Base-by-base conservation (phyloP, 192 early-diverging fungal genomes). In the Haplosporangium gracile region DNA sequence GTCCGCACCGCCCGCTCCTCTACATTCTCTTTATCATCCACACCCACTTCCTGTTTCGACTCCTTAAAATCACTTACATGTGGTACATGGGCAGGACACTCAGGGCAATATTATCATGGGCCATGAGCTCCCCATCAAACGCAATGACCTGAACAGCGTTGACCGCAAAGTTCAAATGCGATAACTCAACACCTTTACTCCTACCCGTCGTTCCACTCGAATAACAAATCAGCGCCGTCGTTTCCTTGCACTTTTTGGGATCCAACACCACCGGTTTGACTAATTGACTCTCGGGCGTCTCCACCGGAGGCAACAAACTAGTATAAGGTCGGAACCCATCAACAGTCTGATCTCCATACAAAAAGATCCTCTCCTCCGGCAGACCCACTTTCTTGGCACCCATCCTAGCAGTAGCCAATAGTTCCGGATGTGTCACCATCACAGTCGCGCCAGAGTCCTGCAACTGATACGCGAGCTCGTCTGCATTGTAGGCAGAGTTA, bases 161-260 rank as follows among this genome's bases (percentile, higher is more conserved):
- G 24, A 95, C 88, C 4, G 96, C 91, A 77, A 97, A 90, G 85
- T 97, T 97, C 11, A 78, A 75, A 75, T 97, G 96, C 40, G 94
- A 96, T 0, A 94, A 92, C 70, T 91, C 88, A 10, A 98, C 95
- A 72, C 96, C 96, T 89, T 98, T 98, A n/a, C 94, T 93, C 65
- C 82, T 89, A 5, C 95, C 93, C 0, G 88, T 91, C 22, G 91
- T 92, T 5, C 90, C 91, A 15, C 91, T 92, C 45, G 90, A 92
- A 82, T 94, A 96, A 82, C 92, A 94, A 22, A 95, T 83, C 78
- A 92, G 93, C 10, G 93, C 94, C 10, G 72, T 79, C 18, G 75
- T 69, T 6, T 79, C 70, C 26, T 40, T 68, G 22, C 38, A 36
- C 34, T 38, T 3, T 0, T 34, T 10, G 0, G 13, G 40, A 9